Conservation (phyloP, 192 early-diverging fungal species). For the Funneliformis mosseae region DNA sequence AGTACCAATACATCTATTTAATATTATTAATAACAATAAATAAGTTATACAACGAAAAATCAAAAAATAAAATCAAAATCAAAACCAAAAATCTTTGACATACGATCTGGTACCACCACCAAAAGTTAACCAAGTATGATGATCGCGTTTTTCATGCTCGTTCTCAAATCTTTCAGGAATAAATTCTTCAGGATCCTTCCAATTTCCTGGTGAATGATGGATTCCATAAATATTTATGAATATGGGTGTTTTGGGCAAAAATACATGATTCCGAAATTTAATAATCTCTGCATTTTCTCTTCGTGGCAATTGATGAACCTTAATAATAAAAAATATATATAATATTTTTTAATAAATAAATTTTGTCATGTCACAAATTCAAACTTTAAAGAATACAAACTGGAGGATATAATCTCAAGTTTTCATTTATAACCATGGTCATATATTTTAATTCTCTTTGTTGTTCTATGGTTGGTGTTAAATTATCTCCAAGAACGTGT, state of each 20-base stretch:
- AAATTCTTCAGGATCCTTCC: not conserved
- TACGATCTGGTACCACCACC: not conserved
- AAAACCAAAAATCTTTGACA: not conserved
- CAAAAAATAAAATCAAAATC: no score
- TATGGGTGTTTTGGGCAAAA: not conserved
- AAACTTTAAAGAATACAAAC: not conserved
- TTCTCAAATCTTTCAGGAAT: not conserved
- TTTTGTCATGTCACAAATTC: not conserved
- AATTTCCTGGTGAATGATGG: not conserved
- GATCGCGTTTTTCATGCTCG: not conserved
- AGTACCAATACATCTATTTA: no score
- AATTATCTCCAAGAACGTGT: not conserved
- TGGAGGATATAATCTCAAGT: slow-evolving; percentile 5
- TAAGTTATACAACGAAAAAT: no score
- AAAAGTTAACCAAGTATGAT: not conserved
- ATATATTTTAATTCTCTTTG: not conserved
- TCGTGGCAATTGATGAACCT: not conserved
- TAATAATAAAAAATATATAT: no score
- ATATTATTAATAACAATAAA: no score
- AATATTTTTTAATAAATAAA: not conserved
- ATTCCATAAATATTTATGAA: not conserved
- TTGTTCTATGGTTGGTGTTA: not conserved
- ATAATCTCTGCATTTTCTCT: not conserved
- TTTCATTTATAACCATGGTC: not conserved
- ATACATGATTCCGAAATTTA: not conserved